These are phyloP conservation scores for Cystobasidium pallidum DNA, from an alignment of 1,284 basidiomycete genomes.

Conservation along the genomic window DNA sequence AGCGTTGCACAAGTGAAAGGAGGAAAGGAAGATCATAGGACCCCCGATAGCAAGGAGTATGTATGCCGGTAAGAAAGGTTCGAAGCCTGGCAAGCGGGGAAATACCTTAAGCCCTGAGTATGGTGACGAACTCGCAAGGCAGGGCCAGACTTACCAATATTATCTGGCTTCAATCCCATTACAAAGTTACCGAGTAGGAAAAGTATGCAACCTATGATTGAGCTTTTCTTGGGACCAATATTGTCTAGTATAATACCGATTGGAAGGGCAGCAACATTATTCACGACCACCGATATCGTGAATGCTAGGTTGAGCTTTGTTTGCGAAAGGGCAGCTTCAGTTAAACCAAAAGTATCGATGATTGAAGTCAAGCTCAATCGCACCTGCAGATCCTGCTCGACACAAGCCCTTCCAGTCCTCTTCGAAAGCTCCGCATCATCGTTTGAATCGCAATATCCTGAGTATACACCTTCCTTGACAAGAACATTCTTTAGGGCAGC, in stretches of 20 bases:
- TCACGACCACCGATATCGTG: constrained; percentile 55
- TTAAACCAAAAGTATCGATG: neutral
- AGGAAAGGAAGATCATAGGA: constrained; percentile 56
- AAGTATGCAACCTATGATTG: constrained; percentile 53
- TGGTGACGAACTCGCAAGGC: no score
- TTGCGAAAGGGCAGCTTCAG: neutral
- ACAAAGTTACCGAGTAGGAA: constrained; percentile 55
- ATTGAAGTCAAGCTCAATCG: neutral
- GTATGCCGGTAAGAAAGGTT: constrained; percentile 56
- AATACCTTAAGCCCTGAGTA: neutral
- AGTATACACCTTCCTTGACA: constrained; percentile 48
- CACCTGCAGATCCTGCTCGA: constrained; percentile 31
- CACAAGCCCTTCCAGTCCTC: constrained; percentile 39
- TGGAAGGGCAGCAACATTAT: constrained; percentile 57
- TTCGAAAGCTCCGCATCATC: constrained; percentile 16
- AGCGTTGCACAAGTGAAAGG: constrained; percentile 58
- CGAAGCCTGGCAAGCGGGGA: constrained; percentile 49
- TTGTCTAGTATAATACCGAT: constrained; percentile 55
- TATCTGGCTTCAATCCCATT: constrained; percentile 53
- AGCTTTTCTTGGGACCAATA: constrained; percentile 54
- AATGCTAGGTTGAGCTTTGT: constrained; percentile 56
- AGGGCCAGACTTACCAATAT: constrained; percentile 17
- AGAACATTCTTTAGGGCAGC: constrained; percentile 52
- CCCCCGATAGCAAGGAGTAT: constrained; percentile 57
- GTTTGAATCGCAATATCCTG: constrained; percentile 6